Percentiles rank a stretch among this genome's conserved stretches.
Conservation (phyloP, 139 green algal species). For the Zygnema cylindricum region DNA sequence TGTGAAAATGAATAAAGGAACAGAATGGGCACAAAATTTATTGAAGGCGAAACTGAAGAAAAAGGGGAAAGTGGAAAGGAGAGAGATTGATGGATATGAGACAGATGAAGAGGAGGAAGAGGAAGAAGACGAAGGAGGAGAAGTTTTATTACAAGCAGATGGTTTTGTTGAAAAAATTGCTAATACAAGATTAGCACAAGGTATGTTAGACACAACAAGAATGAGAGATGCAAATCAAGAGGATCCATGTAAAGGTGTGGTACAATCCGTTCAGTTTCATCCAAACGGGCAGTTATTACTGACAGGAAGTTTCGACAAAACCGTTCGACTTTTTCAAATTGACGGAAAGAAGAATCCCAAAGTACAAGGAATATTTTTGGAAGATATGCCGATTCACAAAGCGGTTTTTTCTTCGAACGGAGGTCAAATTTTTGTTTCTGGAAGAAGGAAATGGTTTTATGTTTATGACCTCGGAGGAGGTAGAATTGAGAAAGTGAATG, state of each 20-base stretch:
- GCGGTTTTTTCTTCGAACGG: slow-evolving; percentile 78
- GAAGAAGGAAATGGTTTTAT: slow-evolving; percentile 86
- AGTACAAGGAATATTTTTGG: slow-evolving; percentile 80
- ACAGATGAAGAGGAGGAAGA: slow-evolving; percentile 9
- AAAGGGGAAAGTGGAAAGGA: neutral
- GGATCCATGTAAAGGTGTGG: slow-evolving; percentile 31
- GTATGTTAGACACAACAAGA: slow-evolving; percentile 19
- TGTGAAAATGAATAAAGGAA: slow-evolving; percentile 45
- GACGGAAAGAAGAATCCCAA: slow-evolving; percentile 84
- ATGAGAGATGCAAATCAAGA: slow-evolving; percentile 55
- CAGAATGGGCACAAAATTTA: slow-evolving; percentile 42
- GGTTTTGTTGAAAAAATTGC: neutral
- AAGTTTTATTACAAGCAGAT: neutral
- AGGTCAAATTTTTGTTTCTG: slow-evolving; percentile 71
- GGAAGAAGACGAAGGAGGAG: neutral
- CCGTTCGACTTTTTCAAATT: slow-evolving; percentile 84
- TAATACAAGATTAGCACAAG: slow-evolving; percentile 29
- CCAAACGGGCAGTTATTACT: slow-evolving; percentile 83
- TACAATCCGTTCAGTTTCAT: slow-evolving; percentile 81
- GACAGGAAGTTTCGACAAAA: slow-evolving; percentile 86
- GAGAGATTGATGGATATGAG: slow-evolving; percentile 12
- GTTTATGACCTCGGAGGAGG: slow-evolving; percentile 78
- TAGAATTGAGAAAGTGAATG: slow-evolving; percentile 29
- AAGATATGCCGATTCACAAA: slow-evolving; percentile 84
- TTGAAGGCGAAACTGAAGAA: neutral